Base-by-base conservation (phyloP, 495 filamentous ascomycete species). In the Trichoderma gamsii region DNA sequence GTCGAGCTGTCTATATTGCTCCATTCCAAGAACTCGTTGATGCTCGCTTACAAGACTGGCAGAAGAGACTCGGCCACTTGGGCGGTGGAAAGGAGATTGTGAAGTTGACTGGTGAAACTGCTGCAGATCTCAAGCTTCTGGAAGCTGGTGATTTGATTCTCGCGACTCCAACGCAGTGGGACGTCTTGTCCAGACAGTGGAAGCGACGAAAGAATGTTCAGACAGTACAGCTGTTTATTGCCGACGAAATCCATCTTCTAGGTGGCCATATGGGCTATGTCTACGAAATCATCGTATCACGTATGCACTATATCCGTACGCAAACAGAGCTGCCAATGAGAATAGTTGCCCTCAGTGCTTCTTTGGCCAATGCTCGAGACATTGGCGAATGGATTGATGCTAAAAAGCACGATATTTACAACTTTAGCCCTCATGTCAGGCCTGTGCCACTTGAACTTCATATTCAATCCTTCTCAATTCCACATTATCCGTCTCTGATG, bases 321-420 rank as follows among this genome's bases (percentile, higher is more conserved):
- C 94, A 98, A 73, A 89, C 89, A 1, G 89, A 96, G 74, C 88
- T 88, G 44, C 82, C 89, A 29, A 86, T 98, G 84, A 89, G 95
- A 38, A 92, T 98, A 46, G 81, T 98, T 67, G 95, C 93, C 9
- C 80, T 99, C 67, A 96, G 92, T 76, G 96, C 97, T 52, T 93
- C 94, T 21, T 84, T 99, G 32, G 89, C 95, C 15, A 98, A 97
- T 76, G 88, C 95, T 49, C 87, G 93, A 52, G 95, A 98, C 74
- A 86, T 98, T 69, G 93, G 96, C 59, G 96, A 98, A 78, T 99
- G 95, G 95, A 96, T 98, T 71, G 96, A 96, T 68, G 96, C 95
- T n/a, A 94, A 88, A 69, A 98, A 97, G 81, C 96, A 99, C 75
- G 96, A 92, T 43, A 96, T 97, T 68, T 98, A 90, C 83, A 99